These are phyloP conservation scores for Lithocarpus polystachyus DNA, from an alignment of 306 rosid species.

Conservation along the genomic window DNA sequence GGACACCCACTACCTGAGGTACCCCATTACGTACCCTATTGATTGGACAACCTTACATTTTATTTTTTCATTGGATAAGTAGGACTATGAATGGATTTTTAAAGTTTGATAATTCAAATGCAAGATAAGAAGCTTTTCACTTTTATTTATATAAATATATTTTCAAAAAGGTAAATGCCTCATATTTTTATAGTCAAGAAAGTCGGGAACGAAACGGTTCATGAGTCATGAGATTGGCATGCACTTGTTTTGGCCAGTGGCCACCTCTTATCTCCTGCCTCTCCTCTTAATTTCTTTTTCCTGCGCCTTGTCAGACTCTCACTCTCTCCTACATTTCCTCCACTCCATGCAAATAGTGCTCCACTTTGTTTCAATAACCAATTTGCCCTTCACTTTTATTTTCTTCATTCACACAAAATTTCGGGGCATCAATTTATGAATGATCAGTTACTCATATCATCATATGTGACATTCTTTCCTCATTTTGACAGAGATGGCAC, in stretches of 20 bases:
- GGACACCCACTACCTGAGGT: slow-evolving; percentile 37
- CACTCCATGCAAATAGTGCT: slow-evolving; percentile 5
- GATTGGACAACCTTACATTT: slow-evolving; percentile 28
- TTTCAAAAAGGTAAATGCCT: too few relatives aligned
- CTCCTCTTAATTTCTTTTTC: neutral
- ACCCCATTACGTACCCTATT: slow-evolving; percentile 23
- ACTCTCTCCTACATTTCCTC: slow-evolving; percentile 31
- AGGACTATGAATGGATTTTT: neutral
- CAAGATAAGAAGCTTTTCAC: neutral
- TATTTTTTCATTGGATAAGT: neutral
- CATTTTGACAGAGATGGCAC: too few relatives aligned
- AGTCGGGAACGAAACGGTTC: slow-evolving; percentile 10
- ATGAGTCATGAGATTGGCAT: slow-evolving; percentile 17
- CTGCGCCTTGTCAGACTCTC: slow-evolving; percentile 69
- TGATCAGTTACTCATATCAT: too few relatives aligned
- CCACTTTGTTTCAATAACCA: neutral
- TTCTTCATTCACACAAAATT: neutral
- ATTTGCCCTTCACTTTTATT: neutral
- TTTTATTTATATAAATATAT: neutral
- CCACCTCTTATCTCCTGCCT: slow-evolving; percentile 11
- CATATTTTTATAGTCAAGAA: too few relatives aligned
- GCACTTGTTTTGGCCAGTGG: neutral
- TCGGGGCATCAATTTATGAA: too few relatives aligned
- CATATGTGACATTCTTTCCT: too few relatives aligned
- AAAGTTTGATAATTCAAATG: neutral